Evolutionary conservation across 345 rosid species (phyloP), one percentile per base, ranked within the genome.

Genomic region (Eucalyptus cloeziana): DNA sequence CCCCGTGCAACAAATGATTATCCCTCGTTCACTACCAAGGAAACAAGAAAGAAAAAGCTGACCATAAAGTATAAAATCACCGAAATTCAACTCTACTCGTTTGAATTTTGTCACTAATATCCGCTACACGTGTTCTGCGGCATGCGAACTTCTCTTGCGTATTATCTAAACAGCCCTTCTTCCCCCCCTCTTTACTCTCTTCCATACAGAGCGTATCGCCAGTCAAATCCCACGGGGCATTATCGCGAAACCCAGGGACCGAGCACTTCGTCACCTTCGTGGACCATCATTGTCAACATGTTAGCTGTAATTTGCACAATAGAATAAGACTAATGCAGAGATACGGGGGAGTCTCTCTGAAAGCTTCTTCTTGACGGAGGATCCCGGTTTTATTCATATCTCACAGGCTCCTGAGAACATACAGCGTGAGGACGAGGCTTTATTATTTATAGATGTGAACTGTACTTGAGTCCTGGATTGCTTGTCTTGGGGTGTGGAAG

Each of bases 221-320:
- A 21, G 83, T 71, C 83, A 71, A 71, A 37, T 40, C 45, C 27
- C 12, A 6, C 45, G 81, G 83, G 83, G 83, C 83, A 40, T 40
- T 76, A 76, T 76, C 44, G 49, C 5, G 76, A 80, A 80, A 49
- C 21, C 49, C n/a, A 9, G 60, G 31, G 49, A 58, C 43, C 10
- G 16, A 40, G 44, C 17, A 62, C 69, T 31, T 80, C 87, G 56
- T 43, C 58, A 60, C 87, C 50, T 88, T 87, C 88, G 45, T 89
- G 93, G 89, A 91, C 91, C 93, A 89, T 92, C 93, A 92, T 94
- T 93, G 96, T 96, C 99, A 96, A 95, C 92, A 93, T 92, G 98
- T 94, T 97, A 96, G 99, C 95, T 97, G 96, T 93, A 95, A 93
- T 96, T 86, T 86, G 91, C 94, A 16, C 49, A 87, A 89, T 89